Evolutionary conservation across 1,139 yeast genomes (phyloP).

Genomic region (Hansenula anomala): DNA sequence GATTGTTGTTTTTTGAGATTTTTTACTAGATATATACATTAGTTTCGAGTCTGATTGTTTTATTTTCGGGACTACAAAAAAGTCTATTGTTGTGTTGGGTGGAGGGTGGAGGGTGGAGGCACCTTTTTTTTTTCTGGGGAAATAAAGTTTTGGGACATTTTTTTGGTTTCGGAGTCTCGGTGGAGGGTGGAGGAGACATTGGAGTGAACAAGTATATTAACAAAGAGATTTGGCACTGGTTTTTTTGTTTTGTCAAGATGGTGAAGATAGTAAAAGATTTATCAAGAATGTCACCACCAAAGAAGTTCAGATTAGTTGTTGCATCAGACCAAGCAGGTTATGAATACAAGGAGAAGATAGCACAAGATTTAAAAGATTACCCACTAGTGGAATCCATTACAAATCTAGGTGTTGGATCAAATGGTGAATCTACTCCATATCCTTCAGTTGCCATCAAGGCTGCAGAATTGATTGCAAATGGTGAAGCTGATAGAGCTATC

Average conservation of each 20-base stretch:
- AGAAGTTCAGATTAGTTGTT: background rate
- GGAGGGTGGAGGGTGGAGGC: constrained; percentile 1
- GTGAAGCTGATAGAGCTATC: constrained; percentile 1
- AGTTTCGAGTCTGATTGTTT: no score
- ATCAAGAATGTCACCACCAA: background rate
- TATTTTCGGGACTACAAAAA: no score
- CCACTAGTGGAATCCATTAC: background rate
- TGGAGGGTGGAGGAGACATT: background rate
- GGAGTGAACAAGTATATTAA: no score
- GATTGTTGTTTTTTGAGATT: background rate
- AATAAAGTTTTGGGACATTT: no score
- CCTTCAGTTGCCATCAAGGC: constrained; percentile 1
- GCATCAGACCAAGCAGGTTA: constrained; percentile 1
- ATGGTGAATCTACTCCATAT: background rate
- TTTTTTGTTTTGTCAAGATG: no score
- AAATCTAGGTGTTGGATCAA: background rate
- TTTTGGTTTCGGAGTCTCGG: background rate
- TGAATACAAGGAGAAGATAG: constrained; percentile 1
- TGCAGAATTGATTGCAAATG: background rate
- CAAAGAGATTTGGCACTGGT: no score
- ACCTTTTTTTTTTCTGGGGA: no score
- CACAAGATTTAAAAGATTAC: background rate
- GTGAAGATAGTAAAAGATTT: no score
- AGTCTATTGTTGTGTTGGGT: no score
- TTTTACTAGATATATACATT: no score